A percentile compares a stretch with the other conserved stretches of the same genome.
These are phyloP conservation scores for Clohesyomyces aquaticus DNA, from an alignment of 495 filamentous ascomycete species.

Conservation along the genomic window DNA sequence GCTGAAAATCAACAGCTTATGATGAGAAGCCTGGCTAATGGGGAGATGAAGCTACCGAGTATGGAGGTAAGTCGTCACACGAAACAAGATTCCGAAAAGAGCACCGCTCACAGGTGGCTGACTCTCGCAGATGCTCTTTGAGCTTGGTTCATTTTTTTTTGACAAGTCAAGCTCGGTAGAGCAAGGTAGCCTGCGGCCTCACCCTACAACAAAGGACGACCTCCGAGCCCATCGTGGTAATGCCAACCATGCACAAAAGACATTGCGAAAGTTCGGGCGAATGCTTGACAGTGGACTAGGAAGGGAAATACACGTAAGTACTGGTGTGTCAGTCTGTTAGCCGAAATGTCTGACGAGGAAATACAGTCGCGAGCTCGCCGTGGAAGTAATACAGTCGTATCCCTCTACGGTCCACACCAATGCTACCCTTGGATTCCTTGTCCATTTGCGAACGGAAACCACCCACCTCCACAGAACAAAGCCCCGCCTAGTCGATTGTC, in stretches of 20 bases:
- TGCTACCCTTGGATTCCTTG: conserved; percentile 7
- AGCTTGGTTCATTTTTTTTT: not conserved
- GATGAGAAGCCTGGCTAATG: not conserved
- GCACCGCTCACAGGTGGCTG: not conserved
- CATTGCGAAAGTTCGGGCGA: not conserved
- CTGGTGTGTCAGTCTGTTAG: not conserved
- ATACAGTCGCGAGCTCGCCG: too few relatives aligned
- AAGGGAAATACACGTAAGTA: not conserved
- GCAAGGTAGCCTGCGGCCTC: not conserved
- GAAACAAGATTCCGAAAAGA: too few relatives aligned
- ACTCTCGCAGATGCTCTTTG: conserved; percentile 7
- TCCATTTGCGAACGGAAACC: not conserved
- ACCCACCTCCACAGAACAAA: not conserved
- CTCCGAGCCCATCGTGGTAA: conserved; percentile 1
- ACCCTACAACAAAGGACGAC: conserved; percentile 10
- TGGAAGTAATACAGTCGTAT: not conserved
- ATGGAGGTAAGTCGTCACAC: not conserved
- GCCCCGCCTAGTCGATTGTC: too few relatives aligned
- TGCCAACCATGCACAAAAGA: conserved; percentile 4
- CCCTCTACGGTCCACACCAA: not conserved
- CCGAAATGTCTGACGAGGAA: too few relatives aligned
- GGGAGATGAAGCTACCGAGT: not conserved
- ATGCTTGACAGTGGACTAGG: not conserved
- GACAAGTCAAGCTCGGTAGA: conserved; percentile 3
- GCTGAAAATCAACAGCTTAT: conserved; percentile 6